Conservation (phyloP, 345 rosid genomes). For the Eucalyptus grandis region DNA sequence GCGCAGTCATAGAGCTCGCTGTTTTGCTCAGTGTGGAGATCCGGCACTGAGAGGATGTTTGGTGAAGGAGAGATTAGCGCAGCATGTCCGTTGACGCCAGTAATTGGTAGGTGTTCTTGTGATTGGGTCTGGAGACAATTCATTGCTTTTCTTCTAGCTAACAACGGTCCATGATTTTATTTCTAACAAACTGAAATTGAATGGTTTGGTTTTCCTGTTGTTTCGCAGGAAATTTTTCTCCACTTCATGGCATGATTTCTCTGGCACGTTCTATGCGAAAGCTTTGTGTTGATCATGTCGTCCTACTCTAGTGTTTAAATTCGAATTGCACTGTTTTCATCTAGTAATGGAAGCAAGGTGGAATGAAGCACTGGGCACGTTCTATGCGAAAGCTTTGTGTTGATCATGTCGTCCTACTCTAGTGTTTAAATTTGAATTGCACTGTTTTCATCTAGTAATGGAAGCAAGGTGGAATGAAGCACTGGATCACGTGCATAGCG, state of each 20-base stretch:
- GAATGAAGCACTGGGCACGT: neutral
- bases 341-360: neutral
- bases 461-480: neutral
- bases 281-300: neutral
- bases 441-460: neutral
- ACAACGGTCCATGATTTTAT: neutral
- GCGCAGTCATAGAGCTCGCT: neutral
- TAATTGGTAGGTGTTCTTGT: neutral
- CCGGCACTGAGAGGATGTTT: neutral
- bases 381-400: neutral
- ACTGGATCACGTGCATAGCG: neutral
- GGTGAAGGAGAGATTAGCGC: neutral
- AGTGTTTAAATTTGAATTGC: neutral
- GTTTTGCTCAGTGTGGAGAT: neutral
- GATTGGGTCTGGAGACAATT: neutral
- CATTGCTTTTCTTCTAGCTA: neutral
- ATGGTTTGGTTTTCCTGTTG: neutral
- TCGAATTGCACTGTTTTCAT: neutral
- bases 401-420: neutral
- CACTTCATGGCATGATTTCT: neutral
- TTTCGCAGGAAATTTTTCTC: neutral
- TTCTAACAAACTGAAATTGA: neutral
- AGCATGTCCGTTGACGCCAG: neutral
- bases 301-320: neutral
- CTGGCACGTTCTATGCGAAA: neutral